Base-by-base conservation (phyloP, 2,329 filamentous ascomycete species). In the Ophiosphaerella herpotricha region DNA sequence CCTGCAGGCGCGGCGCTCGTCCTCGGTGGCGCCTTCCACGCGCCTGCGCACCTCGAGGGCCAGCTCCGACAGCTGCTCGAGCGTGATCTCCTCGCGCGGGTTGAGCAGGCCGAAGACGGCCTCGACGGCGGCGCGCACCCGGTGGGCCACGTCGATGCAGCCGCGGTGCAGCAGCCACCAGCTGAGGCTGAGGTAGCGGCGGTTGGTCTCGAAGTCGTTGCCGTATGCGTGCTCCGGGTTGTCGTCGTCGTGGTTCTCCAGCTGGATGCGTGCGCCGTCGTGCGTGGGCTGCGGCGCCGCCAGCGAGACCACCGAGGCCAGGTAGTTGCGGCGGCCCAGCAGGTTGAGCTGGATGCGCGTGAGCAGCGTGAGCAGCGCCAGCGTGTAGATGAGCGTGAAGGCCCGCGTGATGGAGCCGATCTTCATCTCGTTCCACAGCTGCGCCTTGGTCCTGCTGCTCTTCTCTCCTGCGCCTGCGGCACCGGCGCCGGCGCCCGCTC, bases 111-210 rank as follows among this genome's bases (percentile, higher is more conserved):
- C 90, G 73, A 97, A 97, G 21, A 93, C 89, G 45, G 95, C 88
- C 62, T 88, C 87, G 21, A 99, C 94, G 4, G 91, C 91, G n/a
- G 80, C 78, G 68, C 91, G 86, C 40, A 99, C 92, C 57, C 87
- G 88, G 48, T 85, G 80, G 82, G 91, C 88, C 48, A 97, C 78
- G 50, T 91, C 85, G 58, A 86, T 85, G 86, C 91, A 97, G 37
- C 94, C 94, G 58, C 85, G 85, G 75, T 99, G 93, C 40, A 99
- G 80, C 39, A 99, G 78, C 92, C 93, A 99, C 94, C 94, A 99
- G 75, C 91, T 96, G 72, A 97, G 96, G 35, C 92, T 95, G 41
- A 99, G 80, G 69, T 97, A 99, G 67, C 90, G 89, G 62, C 92
- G 83, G 74, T 99, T 99, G 31, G 91, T 96, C 73, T 97, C 92